Conservation (phyloP, 1,284 basidiomycete genomes). For the Puccinia triticina region DNA sequence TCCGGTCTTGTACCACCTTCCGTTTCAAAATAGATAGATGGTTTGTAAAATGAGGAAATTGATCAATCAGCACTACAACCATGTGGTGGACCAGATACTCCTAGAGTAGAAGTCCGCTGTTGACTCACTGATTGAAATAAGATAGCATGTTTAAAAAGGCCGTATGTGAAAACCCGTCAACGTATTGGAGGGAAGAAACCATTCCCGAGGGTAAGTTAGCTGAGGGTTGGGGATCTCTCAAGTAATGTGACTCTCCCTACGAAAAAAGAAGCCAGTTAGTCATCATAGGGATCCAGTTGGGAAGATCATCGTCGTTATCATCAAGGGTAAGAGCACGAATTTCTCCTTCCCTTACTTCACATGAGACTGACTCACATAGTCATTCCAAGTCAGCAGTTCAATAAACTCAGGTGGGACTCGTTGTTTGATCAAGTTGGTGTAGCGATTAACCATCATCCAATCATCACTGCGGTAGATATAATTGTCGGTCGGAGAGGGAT, state of each 20-base stretch:
- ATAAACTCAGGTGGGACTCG: slow-evolving; percentile 40
- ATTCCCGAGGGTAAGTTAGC: slow-evolving; percentile 39
- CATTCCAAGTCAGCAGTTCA: slow-evolving; percentile 49
- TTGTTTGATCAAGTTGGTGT: slow-evolving; percentile 48
- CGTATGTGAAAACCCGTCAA: slow-evolving; percentile 42
- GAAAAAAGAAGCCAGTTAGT: slow-evolving; percentile 11
- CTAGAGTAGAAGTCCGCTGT: no score
- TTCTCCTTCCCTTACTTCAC: neutral
- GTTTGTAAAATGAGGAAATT: neutral
- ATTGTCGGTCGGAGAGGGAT: slow-evolving; percentile 8
- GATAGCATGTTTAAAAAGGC: slow-evolving; percentile 40
- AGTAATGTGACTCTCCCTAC: slow-evolving; percentile 49
- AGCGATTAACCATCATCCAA: slow-evolving; percentile 50
- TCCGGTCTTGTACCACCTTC: slow-evolving; percentile 50
- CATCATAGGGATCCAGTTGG: neutral
- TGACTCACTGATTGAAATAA: slow-evolving; percentile 48
- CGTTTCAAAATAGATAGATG: neutral
- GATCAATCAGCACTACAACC: neutral
- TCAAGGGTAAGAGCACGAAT: neutral
- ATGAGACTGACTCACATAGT: slow-evolving; percentile 36
- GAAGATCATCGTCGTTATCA: neutral
- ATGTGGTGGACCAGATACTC: neutral
- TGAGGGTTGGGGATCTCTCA: slow-evolving; percentile 42
- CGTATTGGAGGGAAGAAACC: slow-evolving; percentile 47
- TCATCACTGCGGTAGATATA: slow-evolving; percentile 42